Percentiles rank a stretch among this genome's conserved stretches.
phyloP scores from a whole-genome alignment of 1,139 yeast species.

The Eremothecium coryli region DNA sequence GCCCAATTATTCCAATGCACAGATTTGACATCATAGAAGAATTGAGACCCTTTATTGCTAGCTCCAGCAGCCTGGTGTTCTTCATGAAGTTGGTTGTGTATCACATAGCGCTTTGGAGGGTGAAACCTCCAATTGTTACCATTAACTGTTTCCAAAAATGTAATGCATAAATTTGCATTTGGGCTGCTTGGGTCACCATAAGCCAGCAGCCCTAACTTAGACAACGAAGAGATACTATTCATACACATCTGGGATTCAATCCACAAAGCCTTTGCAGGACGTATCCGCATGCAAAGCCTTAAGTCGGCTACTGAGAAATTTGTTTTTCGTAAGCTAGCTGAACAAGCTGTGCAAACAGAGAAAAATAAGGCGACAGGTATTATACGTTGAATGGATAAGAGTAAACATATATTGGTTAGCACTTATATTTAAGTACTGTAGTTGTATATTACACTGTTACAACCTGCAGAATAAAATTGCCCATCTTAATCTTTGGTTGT shows the following conservation, averaged over 20 bases:
- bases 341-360: no score
- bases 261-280: no score
- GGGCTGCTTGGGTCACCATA: constrained; percentile 27
- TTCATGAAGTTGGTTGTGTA: constrained; percentile 29
- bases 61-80: constrained; percentile 8
- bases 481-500: no score
- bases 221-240: constrained; percentile 18
- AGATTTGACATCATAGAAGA: constrained; percentile 24
- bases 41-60: constrained; percentile 15
- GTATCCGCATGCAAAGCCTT: not conserved
- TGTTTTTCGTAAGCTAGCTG: no score
- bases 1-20: constrained; percentile 32
- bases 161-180: constrained; percentile 27
- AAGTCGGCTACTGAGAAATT: no score
- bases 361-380: no score
- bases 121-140: constrained; percentile 32
- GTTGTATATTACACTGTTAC: no score
- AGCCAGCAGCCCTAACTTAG: constrained; percentile 31
- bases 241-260: no score
- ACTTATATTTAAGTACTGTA: no score
- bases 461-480: no score
- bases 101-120: constrained; percentile 26
- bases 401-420: no score
- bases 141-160: constrained; percentile 29
- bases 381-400: no score